Percentiles rank a stretch among this genome's conserved stretches.
Evolutionary conservation across 768 basidiomycete species (phyloP).

Genomic region (Lyophyllum atratum): DNA sequence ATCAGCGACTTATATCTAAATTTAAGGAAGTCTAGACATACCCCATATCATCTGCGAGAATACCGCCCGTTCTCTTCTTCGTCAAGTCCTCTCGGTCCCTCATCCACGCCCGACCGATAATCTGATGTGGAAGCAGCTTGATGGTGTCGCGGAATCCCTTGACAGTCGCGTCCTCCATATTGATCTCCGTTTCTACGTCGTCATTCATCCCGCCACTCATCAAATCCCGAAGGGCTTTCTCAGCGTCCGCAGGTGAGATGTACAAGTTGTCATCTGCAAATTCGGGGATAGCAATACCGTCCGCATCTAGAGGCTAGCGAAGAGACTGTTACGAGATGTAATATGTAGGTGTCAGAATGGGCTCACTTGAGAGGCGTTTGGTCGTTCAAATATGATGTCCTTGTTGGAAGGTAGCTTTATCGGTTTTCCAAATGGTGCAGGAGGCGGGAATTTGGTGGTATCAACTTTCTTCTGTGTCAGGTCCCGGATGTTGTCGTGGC

Average conservation of each 20-base stretch:
- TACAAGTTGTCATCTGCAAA: constrained; percentile 28
- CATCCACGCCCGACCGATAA: constrained; percentile 89
- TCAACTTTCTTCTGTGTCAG: constrained; percentile 9
- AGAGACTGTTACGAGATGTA: not conserved
- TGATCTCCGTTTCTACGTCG: constrained; percentile 55
- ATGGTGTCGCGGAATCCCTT: constrained; percentile 76
- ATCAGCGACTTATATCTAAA: not conserved
- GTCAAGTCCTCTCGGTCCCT: constrained; percentile 65
- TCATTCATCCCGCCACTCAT: constrained; percentile 68
- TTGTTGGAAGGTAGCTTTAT: constrained; percentile 39
- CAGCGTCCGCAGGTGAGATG: constrained; percentile 58
- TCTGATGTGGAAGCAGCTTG: constrained; percentile 81
- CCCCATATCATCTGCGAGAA: constrained; percentile 93
- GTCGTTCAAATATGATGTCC: constrained; percentile 15
- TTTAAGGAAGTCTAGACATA: constrained; percentile 27
- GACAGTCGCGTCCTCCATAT: constrained; percentile 70
- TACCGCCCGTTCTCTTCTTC: constrained; percentile 80
- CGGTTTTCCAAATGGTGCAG: constrained; percentile 20
- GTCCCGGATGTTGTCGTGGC: constrained; percentile 7
- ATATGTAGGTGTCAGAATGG: constrained; percentile 1
- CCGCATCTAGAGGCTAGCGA: constrained; percentile 25
- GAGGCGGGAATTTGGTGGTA: constrained; percentile 11
- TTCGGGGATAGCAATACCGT: constrained; percentile 31
- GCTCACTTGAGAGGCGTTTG: not conserved
- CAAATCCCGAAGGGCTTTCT: constrained; percentile 76